Percentiles rank a stretch among this genome's conserved stretches.
Evolutionary conservation across 805 yeast species (phyloP).

Genomic region (Scheffersomyces stipitis): DNA sequence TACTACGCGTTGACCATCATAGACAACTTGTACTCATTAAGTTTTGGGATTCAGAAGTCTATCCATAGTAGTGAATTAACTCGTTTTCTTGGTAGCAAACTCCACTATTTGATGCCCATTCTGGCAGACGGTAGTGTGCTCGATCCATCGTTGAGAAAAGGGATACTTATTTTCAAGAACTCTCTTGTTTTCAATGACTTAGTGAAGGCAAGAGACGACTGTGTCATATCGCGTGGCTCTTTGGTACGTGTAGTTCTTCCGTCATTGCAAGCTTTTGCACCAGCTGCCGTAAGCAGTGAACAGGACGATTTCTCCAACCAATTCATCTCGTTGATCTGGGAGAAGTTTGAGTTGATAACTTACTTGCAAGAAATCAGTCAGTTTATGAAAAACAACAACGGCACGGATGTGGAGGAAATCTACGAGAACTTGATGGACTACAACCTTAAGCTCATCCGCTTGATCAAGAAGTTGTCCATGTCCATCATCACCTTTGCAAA

Average conservation of each 20-base stretch:
- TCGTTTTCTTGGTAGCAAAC: slow-evolving; percentile 10
- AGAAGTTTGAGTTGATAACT: slow-evolving; percentile 36
- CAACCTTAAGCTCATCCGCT: slow-evolving; percentile 38
- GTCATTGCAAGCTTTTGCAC: too few species aligned
- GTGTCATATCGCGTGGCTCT: not conserved
- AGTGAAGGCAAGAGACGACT: slow-evolving; percentile 7
- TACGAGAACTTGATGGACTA: slow-evolving; percentile 33
- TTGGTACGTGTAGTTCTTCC: too few species aligned
- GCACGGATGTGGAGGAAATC: slow-evolving; percentile 18
- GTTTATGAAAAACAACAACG: slow-evolving; percentile 1
- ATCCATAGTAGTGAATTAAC: slow-evolving; percentile 5
- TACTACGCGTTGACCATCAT: slow-evolving; percentile 47
- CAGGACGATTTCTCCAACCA: slow-evolving; percentile 10
- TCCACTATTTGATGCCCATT: slow-evolving; percentile 17
- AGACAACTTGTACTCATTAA: slow-evolving; percentile 52
- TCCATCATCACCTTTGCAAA: slow-evolving; percentile 31
- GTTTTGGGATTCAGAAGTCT: slow-evolving; percentile 47
- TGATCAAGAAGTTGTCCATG: slow-evolving; percentile 34
- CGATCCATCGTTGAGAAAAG: not conserved
- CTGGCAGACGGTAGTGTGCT: slow-evolving; percentile 6
- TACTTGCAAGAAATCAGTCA: slow-evolving; percentile 33
- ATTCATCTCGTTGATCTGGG: slow-evolving; percentile 27
- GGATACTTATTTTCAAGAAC: slow-evolving; percentile 19
- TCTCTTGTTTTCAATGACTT: slow-evolving; percentile 20
- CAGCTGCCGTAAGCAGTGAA: not conserved